Base-by-base conservation (phyloP, 345 rosid genomes). In the Toxicodendron radicans region DNA sequence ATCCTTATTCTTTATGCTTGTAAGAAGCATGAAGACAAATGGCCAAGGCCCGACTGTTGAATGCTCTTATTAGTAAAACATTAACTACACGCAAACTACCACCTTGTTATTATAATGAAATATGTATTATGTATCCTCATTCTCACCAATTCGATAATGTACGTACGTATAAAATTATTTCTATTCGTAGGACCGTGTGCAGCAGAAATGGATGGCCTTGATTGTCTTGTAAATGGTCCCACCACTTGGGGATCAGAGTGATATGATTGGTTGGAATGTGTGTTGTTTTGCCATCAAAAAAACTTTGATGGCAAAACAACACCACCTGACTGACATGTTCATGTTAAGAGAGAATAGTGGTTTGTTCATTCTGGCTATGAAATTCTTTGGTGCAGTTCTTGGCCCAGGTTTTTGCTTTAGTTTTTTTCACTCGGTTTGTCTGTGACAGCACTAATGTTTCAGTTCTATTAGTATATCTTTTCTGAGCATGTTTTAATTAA, bases 311-410 rank as follows among this genome's bases (percentile, higher is more conserved):
- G n/a, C n/a, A n/a, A n/a, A n/a, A n/a, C n/a, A n/a, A n/a, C n/a
- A n/a, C 64, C 73, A 3, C 7, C 38, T 49, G 2, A 11, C 53
- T 49, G 17, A 71, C 30, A 38, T 48, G 66, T 46, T 11, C 66
- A 3, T 70, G 74, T 27, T 10, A 46, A 59, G 56, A 17, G 65
- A 46, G 23, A 59, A 13, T 5, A 20, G 45, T 46, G 46, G 14
- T 23, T 51, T 70, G 54, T 24, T 70, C 41, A n/a, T 10, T 11
- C 17, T 60, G 57, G 66, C 66, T 38, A 73, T 58, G 80, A 74
- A 74, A 78, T 78, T 75, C 67, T 77, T 79, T 59, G 51, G 73
- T 53, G 49, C 52, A 43, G 62, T 51, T 58, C 51, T 76, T 30
- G 58, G 57, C 30, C 54, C 72, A 75, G 85, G 79, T 38, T 38